These are phyloP conservation scores for Podaxis sp. DNA, from an alignment of 768 basidiomycete species.

Conservation along the genomic window DNA sequence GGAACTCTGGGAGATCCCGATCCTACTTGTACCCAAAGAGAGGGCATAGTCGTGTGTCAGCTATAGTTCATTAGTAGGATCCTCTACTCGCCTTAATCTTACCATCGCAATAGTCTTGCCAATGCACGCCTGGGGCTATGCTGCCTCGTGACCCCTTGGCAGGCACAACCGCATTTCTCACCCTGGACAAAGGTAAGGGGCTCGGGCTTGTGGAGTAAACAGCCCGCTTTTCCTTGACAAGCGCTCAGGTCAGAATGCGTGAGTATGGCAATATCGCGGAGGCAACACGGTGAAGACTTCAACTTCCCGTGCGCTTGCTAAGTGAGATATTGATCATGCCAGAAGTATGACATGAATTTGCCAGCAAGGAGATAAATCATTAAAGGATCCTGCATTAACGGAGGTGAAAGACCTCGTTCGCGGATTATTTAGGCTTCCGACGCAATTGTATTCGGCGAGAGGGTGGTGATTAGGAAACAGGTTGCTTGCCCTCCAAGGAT, in stretches of 20 bases:
- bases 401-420: too few species aligned
- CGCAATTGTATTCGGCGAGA: neutral
- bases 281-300: too few species aligned
- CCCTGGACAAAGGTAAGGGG: slow-evolving; percentile 62
- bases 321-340: too few species aligned
- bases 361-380: too few species aligned
- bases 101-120: slow-evolving; percentile 56
- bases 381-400: too few species aligned
- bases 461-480: neutral
- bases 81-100: slow-evolving; percentile 58
- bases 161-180: slow-evolving; percentile 25
- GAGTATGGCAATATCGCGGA: slow-evolving; percentile 55
- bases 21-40: slow-evolving; percentile 49
- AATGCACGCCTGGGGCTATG: slow-evolving; percentile 59
- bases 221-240: slow-evolving; percentile 48
- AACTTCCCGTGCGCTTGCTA: too few species aligned
- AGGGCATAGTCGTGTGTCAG: slow-evolving; percentile 29
- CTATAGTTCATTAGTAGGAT: neutral
- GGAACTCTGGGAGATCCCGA: slow-evolving; percentile 66
- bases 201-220: slow-evolving; percentile 35
- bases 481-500: slow-evolving; percentile 58
- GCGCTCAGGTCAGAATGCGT: slow-evolving; percentile 57
- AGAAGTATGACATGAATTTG: too few species aligned
- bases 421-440: neutral
- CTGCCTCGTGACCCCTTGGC: neutral